Evolutionary conservation across 2,329 filamentous ascomycete genomes (phyloP), one percentile per base, ranked within the genome.

Genomic region (Fusarium sp.): DNA sequence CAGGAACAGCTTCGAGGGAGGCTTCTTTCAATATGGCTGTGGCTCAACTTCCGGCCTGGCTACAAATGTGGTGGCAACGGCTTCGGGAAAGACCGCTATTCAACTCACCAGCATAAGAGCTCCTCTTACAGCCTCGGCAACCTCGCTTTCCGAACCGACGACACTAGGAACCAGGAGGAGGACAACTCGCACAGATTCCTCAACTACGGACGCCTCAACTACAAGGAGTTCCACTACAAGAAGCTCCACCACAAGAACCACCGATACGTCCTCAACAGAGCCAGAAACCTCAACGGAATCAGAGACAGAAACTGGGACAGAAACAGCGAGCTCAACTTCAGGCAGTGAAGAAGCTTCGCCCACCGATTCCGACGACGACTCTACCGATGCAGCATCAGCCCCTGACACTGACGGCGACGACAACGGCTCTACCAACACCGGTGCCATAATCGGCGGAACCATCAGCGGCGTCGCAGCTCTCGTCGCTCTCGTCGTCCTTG

Each of bases 1-100:
- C 73, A 78, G 73, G 62, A 87, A 88, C 65, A 68, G 75, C 8
- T 88, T 82, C 58, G 81, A 80, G 1, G 84, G 83, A 11, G 85
- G 84, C 3, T 84, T 77, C 67, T 84, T 75, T 46, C 85, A 87
- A 72, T 87, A 78, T 48, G 85, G 85, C 2, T 88, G 85, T 61
- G 85, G 84, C 15, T 70, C 74, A 9, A 79, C 79, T 2, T 80
- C 82, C 26, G 72, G 74, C 26, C 63, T 83, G 56, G 84, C 78
- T 3, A 82, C 81, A 2, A 81, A 76, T 1, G 84, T 87, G 9
- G 73, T 76, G 24, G 76, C 77, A 25, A 79, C 78, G 2, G 81
- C 81, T 6, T 74, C 77, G 5, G 83, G 83, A 12, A 66, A 77
- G 39, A 53, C 61, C 8, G 53, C 65, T 4, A 44, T 78, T 29